Evolutionary conservation across 768 basidiomycete species (phyloP).

Genomic region (Cystofilobasidium ferigula): DNA sequence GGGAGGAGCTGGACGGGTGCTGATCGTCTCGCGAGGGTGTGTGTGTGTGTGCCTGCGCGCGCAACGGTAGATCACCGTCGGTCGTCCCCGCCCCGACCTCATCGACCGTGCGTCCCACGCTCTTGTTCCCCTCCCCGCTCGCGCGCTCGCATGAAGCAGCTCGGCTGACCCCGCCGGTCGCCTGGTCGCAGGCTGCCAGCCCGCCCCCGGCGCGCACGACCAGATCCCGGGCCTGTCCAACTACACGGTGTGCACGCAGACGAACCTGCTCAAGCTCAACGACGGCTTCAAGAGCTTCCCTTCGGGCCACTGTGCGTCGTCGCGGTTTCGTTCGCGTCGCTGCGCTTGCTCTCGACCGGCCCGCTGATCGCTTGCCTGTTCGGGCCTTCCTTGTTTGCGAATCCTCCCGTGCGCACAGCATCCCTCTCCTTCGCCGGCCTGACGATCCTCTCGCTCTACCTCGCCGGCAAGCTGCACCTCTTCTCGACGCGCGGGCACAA

Average conservation of each 20-base stretch:
- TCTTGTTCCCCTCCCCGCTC: too few species aligned
- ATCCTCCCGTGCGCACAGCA: neutral
- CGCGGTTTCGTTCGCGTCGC: neutral
- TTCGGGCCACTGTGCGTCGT: constrained; percentile 20
- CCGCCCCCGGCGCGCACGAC: constrained; percentile 53
- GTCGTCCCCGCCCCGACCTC: constrained; percentile 66
- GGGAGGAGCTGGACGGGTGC: too few species aligned
- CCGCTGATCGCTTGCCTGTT: neutral
- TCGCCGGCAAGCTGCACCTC: constrained; percentile 83
- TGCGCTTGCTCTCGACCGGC: too few species aligned
- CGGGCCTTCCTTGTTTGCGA: too few species aligned
- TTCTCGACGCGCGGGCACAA: constrained; percentile 67
- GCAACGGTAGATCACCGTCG: constrained; percentile 47
- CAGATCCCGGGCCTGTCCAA: constrained; percentile 55
- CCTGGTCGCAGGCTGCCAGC: constrained; percentile 61
- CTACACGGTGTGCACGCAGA: constrained; percentile 69
- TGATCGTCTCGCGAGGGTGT: too few species aligned
- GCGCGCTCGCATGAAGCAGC: too few species aligned
- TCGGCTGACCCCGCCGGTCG: too few species aligned
- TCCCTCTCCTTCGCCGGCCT: constrained; percentile 86
- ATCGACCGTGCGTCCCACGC: constrained; percentile 23
- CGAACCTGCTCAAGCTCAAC: constrained; percentile 47
- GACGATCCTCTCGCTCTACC: constrained; percentile 74
- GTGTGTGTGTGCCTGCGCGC: too few species aligned
- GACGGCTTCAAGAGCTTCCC: constrained; percentile 61